Evolutionary conservation across 345 rosid species (phyloP).

Genomic region (Camelina neglecta): DNA sequence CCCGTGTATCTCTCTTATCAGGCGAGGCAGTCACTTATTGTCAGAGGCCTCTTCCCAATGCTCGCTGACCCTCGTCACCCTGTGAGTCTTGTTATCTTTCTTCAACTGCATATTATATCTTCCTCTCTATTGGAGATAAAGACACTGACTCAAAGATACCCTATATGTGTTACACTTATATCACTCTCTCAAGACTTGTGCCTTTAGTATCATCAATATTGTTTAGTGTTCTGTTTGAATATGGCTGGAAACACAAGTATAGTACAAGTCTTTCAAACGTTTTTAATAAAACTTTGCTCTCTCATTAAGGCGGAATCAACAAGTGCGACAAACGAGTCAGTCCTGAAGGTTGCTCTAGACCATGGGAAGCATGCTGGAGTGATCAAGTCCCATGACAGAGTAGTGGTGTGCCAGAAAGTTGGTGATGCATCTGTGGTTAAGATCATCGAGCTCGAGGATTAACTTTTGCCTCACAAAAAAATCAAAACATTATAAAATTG

Average conservation of each 20-base stretch:
- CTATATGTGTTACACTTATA: neutral
- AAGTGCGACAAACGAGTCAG: conserved; percentile 80
- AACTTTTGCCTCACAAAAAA: conserved; percentile 18
- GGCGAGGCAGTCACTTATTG: conserved; percentile 90
- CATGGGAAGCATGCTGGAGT: conserved; percentile 82
- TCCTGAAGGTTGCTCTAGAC: conserved; percentile 85
- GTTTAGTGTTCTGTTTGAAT: neutral
- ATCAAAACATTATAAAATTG: conserved; percentile 4
- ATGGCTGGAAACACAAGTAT: neutral
- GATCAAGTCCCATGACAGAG: conserved; percentile 79
- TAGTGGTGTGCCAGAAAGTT: conserved; percentile 91
- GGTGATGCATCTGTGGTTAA: conserved; percentile 93
- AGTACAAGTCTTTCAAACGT: neutral
- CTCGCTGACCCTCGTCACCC: conserved; percentile 92
- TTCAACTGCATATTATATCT: neutral
- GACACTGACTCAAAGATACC: neutral
- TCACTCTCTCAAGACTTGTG: neutral
- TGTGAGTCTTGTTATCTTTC: conserved; percentile 50
- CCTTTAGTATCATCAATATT: neutral
- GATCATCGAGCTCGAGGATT: conserved; percentile 90
- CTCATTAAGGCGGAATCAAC: conserved; percentile 79
- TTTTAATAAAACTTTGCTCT: neutral
- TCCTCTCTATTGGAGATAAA: conserved; percentile 4
- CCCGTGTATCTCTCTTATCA: conserved; percentile 41
- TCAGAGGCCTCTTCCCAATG: conserved; percentile 93